Percentiles rank a stretch among this genome's conserved stretches.
Evolutionary conservation across 495 filamentous ascomycete species (phyloP).

Genomic region (Penicillium macrosclerotiorum): DNA sequence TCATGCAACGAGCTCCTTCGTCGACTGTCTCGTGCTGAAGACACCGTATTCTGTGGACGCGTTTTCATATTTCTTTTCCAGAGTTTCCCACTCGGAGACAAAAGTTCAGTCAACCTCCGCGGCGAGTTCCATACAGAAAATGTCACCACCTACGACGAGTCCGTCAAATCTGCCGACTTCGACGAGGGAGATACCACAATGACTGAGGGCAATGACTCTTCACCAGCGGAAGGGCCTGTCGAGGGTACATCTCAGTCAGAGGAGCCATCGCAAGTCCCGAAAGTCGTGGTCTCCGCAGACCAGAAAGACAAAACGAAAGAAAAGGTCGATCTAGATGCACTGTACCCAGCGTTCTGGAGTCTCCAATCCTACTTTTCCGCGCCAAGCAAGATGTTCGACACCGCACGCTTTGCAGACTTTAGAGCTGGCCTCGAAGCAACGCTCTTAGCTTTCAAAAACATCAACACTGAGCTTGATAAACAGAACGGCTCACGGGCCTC

Average conservation of each 20-base stretch:
- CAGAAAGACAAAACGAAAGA: constrained; percentile 42
- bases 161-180: constrained; percentile 23
- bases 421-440: constrained; percentile 75
- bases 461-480: constrained; percentile 65
- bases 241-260: constrained; percentile 12
- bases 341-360: constrained; percentile 95
- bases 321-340: constrained; percentile 59
- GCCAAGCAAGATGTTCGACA: constrained; percentile 74
- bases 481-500: constrained; percentile 47
- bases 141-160: constrained; percentile 79
- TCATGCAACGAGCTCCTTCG: constrained; percentile 94
- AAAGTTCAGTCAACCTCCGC: constrained; percentile 92
- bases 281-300: constrained; percentile 52
- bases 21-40: constrained; percentile 86
- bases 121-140: constrained; percentile 97
- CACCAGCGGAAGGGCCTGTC: constrained; percentile 16
- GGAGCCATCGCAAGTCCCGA: constrained; percentile 33
- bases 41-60: constrained; percentile 93
- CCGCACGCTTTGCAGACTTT: constrained; percentile 69
- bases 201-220: constrained; percentile 53
- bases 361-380: constrained; percentile 90
- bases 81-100: constrained; percentile 92
- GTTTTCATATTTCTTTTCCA: constrained; percentile 98
- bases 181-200: constrained; percentile 57
- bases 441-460: constrained; percentile 71